Conservation (phyloP, 257 asterid species). For the Anisodus tanguticus region DNA sequence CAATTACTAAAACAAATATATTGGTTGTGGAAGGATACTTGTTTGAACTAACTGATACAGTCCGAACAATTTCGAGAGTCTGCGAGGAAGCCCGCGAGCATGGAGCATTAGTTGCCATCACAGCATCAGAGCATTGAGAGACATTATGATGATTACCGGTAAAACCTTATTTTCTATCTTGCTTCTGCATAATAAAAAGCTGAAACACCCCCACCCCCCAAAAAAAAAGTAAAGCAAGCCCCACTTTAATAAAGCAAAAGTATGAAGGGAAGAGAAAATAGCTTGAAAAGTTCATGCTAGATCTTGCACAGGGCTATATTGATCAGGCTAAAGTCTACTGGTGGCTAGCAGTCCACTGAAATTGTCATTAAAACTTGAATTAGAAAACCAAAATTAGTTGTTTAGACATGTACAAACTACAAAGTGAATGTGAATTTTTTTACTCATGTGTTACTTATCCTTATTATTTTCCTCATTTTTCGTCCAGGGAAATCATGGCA, state of each 20-base stretch:
- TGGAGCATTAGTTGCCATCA: slow-evolving; percentile 93
- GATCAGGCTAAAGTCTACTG: background rate
- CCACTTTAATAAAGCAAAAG: background rate
- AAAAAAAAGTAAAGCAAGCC: background rate
- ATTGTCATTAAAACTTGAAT: background rate
- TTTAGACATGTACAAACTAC: background rate
- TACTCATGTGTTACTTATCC: background rate
- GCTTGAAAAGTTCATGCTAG: background rate
- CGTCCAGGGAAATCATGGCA: slow-evolving; percentile 79
- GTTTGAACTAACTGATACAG: slow-evolving; percentile 92
- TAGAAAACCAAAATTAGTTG: background rate
- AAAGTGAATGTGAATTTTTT: background rate
- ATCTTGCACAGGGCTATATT: background rate
- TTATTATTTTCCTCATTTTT: background rate
- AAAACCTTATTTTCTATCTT: slow-evolving; percentile 26
- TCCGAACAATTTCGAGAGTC: slow-evolving; percentile 80
- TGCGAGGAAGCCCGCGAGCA: slow-evolving; percentile 85
- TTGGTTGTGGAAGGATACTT: slow-evolving; percentile 90
- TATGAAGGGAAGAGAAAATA: background rate
- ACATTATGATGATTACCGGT: slow-evolving; percentile 95
- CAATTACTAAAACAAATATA: slow-evolving; percentile 77
- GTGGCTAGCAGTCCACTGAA: background rate
- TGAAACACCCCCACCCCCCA: background rate
- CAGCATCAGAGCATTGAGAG: slow-evolving; percentile 98
- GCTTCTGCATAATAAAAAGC: background rate